Conservation (phyloP, 179 eudicot genomes). For the Patellifolia procumbens region DNA sequence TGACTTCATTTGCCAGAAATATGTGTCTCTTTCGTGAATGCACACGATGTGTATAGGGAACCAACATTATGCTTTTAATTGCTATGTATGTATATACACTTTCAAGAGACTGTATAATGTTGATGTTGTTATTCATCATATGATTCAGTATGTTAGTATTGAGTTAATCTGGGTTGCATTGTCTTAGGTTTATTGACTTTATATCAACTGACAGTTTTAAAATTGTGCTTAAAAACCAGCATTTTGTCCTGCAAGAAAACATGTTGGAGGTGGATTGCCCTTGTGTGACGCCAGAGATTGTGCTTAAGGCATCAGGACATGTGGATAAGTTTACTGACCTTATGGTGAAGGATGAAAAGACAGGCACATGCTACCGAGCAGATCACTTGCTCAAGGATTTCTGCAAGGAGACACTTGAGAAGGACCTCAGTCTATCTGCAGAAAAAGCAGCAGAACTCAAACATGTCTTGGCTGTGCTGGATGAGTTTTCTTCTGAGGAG, state of each 20-base stretch:
- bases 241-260: slow-evolving; percentile 86
- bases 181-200: not conserved
- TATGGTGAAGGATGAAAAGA: slow-evolving; percentile 92
- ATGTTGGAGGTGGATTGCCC: slow-evolving; percentile 97
- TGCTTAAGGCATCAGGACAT: slow-evolving; percentile 91
- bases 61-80: not conserved
- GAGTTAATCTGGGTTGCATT: not conserved
- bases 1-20: not conserved
- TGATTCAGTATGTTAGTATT: not conserved
- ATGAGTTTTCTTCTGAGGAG: slow-evolving; percentile 76
- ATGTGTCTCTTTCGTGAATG: not conserved
- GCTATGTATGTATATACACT: not conserved
- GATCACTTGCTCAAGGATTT: slow-evolving; percentile 90
- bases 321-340: slow-evolving; percentile 95
- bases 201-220: slow-evolving; percentile 6
- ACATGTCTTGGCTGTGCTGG: slow-evolving; percentile 73
- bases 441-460: slow-evolving; percentile 62
- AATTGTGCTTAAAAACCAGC: slow-evolving; percentile 42
- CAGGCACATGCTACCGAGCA: slow-evolving; percentile 82
- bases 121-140: not conserved
- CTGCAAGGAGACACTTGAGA: slow-evolving; percentile 85
- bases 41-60: not conserved
- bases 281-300: slow-evolving; percentile 91
- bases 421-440: slow-evolving; percentile 52
- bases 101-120: not conserved